These are phyloP conservation scores for Euphrasia confusa DNA, from an alignment of 257 asterid species.

Conservation along the genomic window DNA sequence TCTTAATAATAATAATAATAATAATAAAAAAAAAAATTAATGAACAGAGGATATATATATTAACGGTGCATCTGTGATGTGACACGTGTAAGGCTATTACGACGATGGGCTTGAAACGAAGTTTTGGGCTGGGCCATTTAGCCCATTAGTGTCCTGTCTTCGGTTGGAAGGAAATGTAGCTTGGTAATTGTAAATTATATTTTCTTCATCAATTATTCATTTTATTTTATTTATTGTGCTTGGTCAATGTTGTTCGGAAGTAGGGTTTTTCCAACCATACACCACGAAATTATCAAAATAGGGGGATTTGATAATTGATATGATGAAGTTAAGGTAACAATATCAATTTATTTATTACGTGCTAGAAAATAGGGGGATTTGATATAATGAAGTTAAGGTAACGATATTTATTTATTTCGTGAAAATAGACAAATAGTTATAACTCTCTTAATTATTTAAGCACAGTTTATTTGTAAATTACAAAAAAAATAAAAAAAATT, in stretches of 20 bases:
- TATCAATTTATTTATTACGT: no score
- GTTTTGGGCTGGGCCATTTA: not conserved
- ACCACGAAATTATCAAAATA: not conserved
- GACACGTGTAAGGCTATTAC: conserved; percentile 33
- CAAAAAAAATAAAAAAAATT: no score
- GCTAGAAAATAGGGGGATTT: no score
- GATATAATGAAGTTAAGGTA: no score
- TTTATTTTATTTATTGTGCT: no score
- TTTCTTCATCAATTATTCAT: no score
- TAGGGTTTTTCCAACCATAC: not conserved
- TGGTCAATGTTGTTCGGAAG: not conserved
- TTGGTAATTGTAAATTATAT: no score
- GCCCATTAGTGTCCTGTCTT: conserved; percentile 9
- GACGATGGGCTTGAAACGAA: conserved; percentile 9
- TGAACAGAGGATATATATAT: not conserved
- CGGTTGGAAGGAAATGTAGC: not conserved
- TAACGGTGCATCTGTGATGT: not conserved
- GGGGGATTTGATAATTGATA: not conserved
- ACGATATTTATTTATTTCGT: no score
- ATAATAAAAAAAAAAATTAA: not conserved
- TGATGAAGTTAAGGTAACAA: not conserved
- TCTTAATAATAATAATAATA: not conserved
- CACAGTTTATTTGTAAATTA: no score
- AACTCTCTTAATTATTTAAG: no score
- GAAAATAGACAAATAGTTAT: no score